Evolutionary conservation across 148 eudicot genomes (phyloP), one percentile per base, ranked within the genome.

Genomic region (Vaccinium macrocarpon): DNA sequence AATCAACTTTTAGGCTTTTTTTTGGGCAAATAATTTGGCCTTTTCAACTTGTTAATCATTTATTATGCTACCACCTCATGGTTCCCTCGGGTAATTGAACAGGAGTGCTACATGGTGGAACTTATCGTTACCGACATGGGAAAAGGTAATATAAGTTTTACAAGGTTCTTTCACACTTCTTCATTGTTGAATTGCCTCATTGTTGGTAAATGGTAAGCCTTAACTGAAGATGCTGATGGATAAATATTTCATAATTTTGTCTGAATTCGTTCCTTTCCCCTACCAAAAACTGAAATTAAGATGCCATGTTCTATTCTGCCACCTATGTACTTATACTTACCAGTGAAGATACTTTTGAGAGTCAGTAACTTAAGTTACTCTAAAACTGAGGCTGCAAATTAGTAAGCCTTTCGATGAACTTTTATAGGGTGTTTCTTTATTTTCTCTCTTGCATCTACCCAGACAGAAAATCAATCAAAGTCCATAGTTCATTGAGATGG

Each of bases 31-130:
- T 70, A 21, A 4, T 52, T 72, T 82, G 51, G 29, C 27, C 35
- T 53, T 32, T 55, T 9, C 14, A 56, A 32, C 80, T 82, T 35
- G 29, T 49, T 35, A 74, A 10, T 18, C 2, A 0, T 71, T 85
- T 49, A 48, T 72, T 27, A 76, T 66, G 21, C 78, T 55, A 64
- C 32, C 46, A 16, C 56, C 81, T 80, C 25, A 80, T 81, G 80
- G 61, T 51, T 50, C 38, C 35, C 27, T 27, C 16, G 8, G 8
- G 64, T 38, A 52, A 77, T 27, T 90, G 72, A 84, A 82, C 96
- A 97, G 99, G 99, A 92, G 49, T 25, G 25, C 80, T 92, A 90
- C 89, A 88, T 78, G 79, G 79, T 97, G 92, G 99, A 97, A 84
- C 87, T 97, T 61, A 88, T 88, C 19, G 87, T 93, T 29, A 90